phyloP scores from a whole-genome alignment of 768 basidiomycete genomes.

The Postia placenta region DNA sequence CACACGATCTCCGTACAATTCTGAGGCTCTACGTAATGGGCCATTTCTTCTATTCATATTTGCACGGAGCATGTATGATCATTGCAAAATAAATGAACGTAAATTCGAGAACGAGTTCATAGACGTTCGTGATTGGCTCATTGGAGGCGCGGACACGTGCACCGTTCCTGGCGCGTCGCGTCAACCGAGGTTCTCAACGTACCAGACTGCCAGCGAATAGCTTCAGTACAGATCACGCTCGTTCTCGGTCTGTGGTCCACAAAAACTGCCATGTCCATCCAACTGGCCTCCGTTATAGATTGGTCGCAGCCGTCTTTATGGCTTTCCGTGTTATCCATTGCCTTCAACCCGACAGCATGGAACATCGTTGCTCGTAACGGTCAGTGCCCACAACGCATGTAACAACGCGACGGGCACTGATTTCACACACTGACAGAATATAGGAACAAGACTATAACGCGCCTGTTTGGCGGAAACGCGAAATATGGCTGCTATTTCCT shows the following conservation, averaged over 20 bases:
- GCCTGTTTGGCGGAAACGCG: slow-evolving; percentile 70
- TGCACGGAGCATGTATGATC: too few relatives aligned
- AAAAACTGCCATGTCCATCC: background rate
- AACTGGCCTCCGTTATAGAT: slow-evolving; percentile 37
- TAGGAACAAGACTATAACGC: slow-evolving; percentile 83
- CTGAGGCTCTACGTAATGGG: too few relatives aligned
- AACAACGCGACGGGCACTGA: background rate
- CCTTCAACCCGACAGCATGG: slow-evolving; percentile 95
- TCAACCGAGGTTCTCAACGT: too few relatives aligned
- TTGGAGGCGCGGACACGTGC: too few relatives aligned
- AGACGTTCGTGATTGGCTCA: too few relatives aligned
- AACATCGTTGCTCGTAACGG: slow-evolving; percentile 93
- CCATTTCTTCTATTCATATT: too few relatives aligned
- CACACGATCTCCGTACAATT: slow-evolving; percentile 5
- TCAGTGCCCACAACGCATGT: slow-evolving; percentile 28
- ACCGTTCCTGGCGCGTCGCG: too few relatives aligned
- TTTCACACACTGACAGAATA: slow-evolving; percentile 42
- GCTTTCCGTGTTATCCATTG: slow-evolving; percentile 59
- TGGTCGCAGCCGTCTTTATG: slow-evolving; percentile 58
- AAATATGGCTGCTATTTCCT: slow-evolving; percentile 82
- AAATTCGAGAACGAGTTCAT: too few relatives aligned
- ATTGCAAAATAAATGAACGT: too few relatives aligned
- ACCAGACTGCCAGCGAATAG: too few relatives aligned
- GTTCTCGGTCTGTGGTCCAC: too few relatives aligned
- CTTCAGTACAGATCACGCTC: too few relatives aligned